Conservation (phyloP, 805 yeast species). For the Torulaspora indica region DNA sequence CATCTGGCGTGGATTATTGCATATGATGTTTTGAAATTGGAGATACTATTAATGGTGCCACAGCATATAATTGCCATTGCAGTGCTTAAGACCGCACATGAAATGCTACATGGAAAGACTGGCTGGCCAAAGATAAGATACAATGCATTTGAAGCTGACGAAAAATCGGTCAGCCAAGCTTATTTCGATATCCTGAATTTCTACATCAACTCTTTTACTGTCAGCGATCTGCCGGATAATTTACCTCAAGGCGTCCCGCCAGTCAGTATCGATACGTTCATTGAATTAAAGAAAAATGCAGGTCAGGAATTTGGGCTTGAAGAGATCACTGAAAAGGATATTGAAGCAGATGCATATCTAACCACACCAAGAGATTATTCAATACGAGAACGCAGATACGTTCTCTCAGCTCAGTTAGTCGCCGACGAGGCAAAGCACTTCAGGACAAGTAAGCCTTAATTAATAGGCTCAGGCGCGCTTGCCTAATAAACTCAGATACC, state of each 20-base stretch:
- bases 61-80: slow-evolving; percentile 73
- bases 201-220: slow-evolving; percentile 53
- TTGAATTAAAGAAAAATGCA: slow-evolving; percentile 44
- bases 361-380: slow-evolving; percentile 35
- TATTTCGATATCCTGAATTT: slow-evolving; percentile 55
- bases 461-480: neutral
- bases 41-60: slow-evolving; percentile 62
- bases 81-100: slow-evolving; percentile 55
- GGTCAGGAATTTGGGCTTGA: slow-evolving; percentile 36
- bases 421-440: slow-evolving; percentile 16
- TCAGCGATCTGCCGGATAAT: slow-evolving; percentile 44
- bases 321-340: slow-evolving; percentile 28
- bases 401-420: slow-evolving; percentile 33
- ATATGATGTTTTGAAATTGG: slow-evolving; percentile 69
- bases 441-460: neutral
- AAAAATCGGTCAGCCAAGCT: slow-evolving; percentile 41
- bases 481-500: slow-evolving; percentile 45
- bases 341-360: slow-evolving; percentile 45
- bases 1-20: slow-evolving; percentile 67
- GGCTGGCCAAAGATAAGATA: slow-evolving; percentile 22
- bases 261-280: slow-evolving; percentile 34
- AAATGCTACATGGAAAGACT: slow-evolving; percentile 36
- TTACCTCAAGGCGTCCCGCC: slow-evolving; percentile 31
- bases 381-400: slow-evolving; percentile 50
- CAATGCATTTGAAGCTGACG: slow-evolving; percentile 33